Evolutionary conservation across 495 filamentous ascomycete genomes (phyloP), one percentile per base, ranked within the genome.

Genomic region (Mycothermus thermophilus): DNA sequence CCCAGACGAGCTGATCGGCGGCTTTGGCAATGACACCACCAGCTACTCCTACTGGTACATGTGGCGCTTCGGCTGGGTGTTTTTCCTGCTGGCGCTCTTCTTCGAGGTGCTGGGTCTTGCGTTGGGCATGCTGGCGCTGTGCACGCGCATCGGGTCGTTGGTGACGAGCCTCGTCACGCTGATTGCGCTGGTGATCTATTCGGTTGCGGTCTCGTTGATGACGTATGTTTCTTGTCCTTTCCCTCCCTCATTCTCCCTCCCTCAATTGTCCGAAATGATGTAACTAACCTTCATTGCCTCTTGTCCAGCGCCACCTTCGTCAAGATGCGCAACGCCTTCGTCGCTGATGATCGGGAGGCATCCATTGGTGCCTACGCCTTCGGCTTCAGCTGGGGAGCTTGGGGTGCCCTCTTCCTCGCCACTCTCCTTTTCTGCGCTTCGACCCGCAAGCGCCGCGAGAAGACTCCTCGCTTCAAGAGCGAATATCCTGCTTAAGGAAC

Each of bases 341-440:
- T 58, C 19, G 37, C 46, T 22, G 69, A 64, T 37, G 69, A 68
- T 45, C 69, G 76, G 28, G 33, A 40, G 23, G 72, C 86, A 15
- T 54, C 44, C 6, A 54, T 94, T 4, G 86, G 86, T 17, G 44
- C 56, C 11, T 83, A 84, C 41, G 76, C 80, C 5, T 87, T 81
- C 45, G 86, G 72, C 18, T 93, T 93, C 60, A 83, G 79, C 59
- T 94, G 86, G 86, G 77, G 77, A 2, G 69, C 82, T 4, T 72
- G 77, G 47, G 72, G 66, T 1, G 76, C 72, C 30, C 67, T 83
- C 30, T 59, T 87, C 40, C 57, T 93, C 33, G 72, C 81, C 11
- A 79, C 74, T 9, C 32, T 85, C 17, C 51, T 85, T 12, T 81
- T 87, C 62, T 87, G 76, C 58, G 30, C 73, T 2, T 69, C 66